Evolutionary conservation across 2,329 filamentous ascomycete genomes (phyloP).

Genomic region (Stachybotrys chlorohalonatus): DNA sequence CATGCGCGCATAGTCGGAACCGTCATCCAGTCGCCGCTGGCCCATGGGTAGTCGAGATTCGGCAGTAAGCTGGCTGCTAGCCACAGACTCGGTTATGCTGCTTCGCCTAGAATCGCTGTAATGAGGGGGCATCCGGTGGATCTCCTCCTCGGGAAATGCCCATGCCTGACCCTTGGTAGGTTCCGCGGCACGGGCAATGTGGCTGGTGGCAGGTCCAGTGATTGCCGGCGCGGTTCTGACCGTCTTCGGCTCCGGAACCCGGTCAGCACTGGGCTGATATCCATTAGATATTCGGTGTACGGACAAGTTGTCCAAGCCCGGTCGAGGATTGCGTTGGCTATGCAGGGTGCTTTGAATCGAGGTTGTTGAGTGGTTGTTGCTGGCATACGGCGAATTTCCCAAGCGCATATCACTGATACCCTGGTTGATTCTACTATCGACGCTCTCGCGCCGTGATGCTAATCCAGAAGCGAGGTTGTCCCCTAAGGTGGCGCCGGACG

Average conservation of each 20-base stretch:
- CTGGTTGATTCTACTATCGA: slow-evolving; percentile 70
- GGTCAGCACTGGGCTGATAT: slow-evolving; percentile 51
- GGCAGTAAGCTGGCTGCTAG: slow-evolving; percentile 69
- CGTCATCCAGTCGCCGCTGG: slow-evolving; percentile 63
- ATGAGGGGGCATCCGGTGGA: slow-evolving; percentile 40
- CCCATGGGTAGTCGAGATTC: slow-evolving; percentile 64
- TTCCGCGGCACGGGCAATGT: slow-evolving; percentile 62
- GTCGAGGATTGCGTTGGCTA: slow-evolving; percentile 53
- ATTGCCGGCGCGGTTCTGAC: slow-evolving; percentile 66
- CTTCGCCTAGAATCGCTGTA: slow-evolving; percentile 62
- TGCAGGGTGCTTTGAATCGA: slow-evolving; percentile 65
- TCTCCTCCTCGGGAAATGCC: slow-evolving; percentile 71
- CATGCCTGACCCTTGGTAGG: slow-evolving; percentile 77
- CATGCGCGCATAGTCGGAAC: slow-evolving; percentile 39
- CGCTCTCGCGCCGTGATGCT: slow-evolving; percentile 60
- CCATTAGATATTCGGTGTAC: slow-evolving; percentile 55
- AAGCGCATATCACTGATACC: slow-evolving; percentile 62
- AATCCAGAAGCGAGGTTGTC: slow-evolving; percentile 31
- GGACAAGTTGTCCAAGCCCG: slow-evolving; percentile 40
- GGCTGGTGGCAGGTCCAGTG: slow-evolving; percentile 57
- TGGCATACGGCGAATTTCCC: slow-evolving; percentile 60
- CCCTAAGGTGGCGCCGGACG: slow-evolving; percentile 19
- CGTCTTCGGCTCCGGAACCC: slow-evolving; percentile 46
- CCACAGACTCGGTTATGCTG: slow-evolving; percentile 68
- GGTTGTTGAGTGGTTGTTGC: slow-evolving; percentile 66